phyloP scores from a whole-genome alignment of 73 alveolate genomes.

The Paramecium pentaurelia region DNA sequence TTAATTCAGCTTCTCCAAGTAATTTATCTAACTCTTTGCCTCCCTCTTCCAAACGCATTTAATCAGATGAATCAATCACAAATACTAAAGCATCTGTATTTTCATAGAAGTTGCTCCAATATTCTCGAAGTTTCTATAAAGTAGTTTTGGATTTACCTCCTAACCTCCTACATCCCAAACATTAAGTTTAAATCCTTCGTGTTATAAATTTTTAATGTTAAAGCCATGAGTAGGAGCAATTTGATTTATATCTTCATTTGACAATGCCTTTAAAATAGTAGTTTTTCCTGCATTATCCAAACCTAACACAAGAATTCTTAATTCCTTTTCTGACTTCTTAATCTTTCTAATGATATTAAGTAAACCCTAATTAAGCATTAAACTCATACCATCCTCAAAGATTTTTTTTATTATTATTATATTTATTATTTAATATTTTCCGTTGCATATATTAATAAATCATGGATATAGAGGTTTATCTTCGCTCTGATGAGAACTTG shows the following conservation, averaged over 20 bases:
- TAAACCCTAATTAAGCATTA: background rate
- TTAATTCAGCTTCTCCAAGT: slow-evolving; percentile 72
- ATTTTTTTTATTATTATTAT: background rate
- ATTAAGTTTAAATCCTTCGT: slow-evolving; percentile 98
- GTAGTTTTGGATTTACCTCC: slow-evolving; percentile 68
- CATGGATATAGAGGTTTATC: slow-evolving; percentile 28
- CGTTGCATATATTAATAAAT: background rate
- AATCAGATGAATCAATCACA: slow-evolving; percentile 97
- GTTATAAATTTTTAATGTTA: slow-evolving; percentile 90
- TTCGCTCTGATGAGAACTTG: background rate
- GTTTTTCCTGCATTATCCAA: slow-evolving; percentile 99
- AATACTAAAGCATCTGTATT: slow-evolving; percentile 94
- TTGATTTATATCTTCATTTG: slow-evolving; percentile 92
- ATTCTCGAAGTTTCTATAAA: slow-evolving; percentile 77
- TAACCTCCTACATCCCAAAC: slow-evolving; percentile 99
- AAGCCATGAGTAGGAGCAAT: slow-evolving; percentile 98
- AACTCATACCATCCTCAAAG: background rate
- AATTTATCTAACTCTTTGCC: slow-evolving; percentile 66
- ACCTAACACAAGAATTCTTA: slow-evolving; percentile 95
- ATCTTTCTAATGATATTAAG: slow-evolving; percentile 32
- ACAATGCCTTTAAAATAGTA: slow-evolving; percentile 93
- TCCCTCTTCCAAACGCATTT: slow-evolving; percentile 92
- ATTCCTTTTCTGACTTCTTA: slow-evolving; percentile 82
- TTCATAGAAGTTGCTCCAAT: slow-evolving; percentile 98
- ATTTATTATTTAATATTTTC: background rate